Evolutionary conservation across 495 filamentous ascomycete species (phyloP).

Genomic region (Penicillium arizonense): DNA sequence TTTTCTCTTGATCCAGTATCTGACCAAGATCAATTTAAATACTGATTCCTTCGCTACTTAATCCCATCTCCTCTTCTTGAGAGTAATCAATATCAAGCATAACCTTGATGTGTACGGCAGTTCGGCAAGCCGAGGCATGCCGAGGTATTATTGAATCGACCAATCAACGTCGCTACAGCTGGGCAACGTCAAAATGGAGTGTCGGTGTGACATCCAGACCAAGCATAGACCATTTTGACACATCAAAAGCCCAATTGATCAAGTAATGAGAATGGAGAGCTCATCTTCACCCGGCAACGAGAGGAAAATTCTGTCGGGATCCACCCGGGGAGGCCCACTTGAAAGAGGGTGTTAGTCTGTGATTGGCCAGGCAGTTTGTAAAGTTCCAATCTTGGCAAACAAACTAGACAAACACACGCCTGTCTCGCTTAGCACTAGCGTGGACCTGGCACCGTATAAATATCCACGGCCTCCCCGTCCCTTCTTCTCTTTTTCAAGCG

Average conservation of each 20-base stretch:
- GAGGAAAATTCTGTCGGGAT: not conserved
- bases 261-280: not conserved
- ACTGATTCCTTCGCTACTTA: no score
- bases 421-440: constrained; percentile 37
- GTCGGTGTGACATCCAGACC: no score
- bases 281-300: no score
- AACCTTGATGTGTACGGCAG: no score
- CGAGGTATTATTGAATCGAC: no score
- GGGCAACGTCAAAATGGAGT: no score
- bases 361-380: not conserved
- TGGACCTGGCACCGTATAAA: not conserved
- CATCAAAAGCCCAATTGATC: not conserved
- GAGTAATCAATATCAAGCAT: no score
- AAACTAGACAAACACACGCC: constrained; percentile 26
- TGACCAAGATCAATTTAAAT: no score
- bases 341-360: not conserved
- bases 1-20: no score
- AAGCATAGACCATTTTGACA: not conserved
- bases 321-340: not conserved
- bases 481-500: constrained; percentile 48
- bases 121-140: no score
- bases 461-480: constrained; percentile 7
- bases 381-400: not conserved
- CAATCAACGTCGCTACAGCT: no score
- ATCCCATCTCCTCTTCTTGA: no score